Evolutionary conservation across 1,284 basidiomycete species (phyloP).

Genomic region (Cutaneotrichosporon sp.): DNA sequence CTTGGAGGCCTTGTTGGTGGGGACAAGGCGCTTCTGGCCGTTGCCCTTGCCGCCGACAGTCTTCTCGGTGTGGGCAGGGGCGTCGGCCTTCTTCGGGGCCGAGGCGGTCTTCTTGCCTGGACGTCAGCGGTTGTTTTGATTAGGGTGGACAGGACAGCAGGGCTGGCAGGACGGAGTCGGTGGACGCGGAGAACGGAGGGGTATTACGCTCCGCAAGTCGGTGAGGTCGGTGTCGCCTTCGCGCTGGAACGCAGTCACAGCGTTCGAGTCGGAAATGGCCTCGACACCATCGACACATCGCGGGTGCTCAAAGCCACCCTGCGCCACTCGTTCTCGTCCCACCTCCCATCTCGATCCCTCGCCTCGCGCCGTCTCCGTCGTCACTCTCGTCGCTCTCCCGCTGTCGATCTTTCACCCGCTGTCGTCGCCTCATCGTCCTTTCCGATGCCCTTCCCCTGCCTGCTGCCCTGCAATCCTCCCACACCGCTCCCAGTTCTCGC

Average conservation of each 20-base stretch:
- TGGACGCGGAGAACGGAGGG: too few species aligned
- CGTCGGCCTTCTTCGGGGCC: conserved; percentile 57
- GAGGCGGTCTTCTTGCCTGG: conserved; percentile 69
- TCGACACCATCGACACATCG: too few species aligned
- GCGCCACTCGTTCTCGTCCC: too few species aligned
- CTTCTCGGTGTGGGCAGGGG: conserved; percentile 64
- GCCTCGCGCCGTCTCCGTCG: background rate
- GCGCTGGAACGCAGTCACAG: too few species aligned
- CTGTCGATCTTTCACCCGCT: too few species aligned
- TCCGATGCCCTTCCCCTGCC: too few species aligned
- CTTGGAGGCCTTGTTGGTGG: conserved; percentile 74
- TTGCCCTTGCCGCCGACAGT: conserved; percentile 85
- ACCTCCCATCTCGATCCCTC: too few species aligned
- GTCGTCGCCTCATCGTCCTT: too few species aligned
- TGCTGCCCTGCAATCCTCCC: background rate
- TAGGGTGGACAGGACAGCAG: background rate
- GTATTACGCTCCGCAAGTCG: too few species aligned
- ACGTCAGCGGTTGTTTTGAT: background rate
- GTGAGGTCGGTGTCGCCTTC: too few species aligned
- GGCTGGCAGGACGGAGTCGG: background rate
- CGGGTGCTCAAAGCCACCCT: too few species aligned
- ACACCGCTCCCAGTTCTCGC: background rate
- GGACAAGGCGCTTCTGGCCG: conserved; percentile 80
- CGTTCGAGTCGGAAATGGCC: too few species aligned
- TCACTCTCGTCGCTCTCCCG: background rate